Conservation (phyloP, 805 yeast species). For the Wickerhamomyces queroliae region DNA sequence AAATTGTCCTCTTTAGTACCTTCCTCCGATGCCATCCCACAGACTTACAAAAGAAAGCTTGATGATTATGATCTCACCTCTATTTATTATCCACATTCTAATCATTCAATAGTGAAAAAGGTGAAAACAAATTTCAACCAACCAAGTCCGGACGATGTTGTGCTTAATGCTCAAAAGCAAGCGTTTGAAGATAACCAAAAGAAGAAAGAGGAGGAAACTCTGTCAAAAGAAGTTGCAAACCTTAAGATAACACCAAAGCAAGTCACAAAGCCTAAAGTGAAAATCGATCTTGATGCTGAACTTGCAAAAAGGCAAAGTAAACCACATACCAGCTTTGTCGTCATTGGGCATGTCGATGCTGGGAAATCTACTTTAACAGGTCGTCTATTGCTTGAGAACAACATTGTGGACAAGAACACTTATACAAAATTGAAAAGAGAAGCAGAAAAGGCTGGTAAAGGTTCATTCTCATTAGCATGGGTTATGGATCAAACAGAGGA, state of each 20-base stretch:
- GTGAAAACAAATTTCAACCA: constrained; percentile 47
- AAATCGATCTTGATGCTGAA: constrained; percentile 22
- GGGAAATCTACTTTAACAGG: constrained; percentile 98
- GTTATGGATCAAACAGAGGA: constrained; percentile 93
- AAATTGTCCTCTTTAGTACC: constrained; percentile 1
- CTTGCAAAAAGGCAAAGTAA: constrained; percentile 71
- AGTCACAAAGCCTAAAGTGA: constrained; percentile 15
- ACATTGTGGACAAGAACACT: constrained; percentile 95
- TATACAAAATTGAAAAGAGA: constrained; percentile 96
- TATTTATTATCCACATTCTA: constrained; percentile 33
- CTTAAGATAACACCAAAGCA: constrained; percentile 16
- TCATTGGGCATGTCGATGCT: constrained; percentile 99
- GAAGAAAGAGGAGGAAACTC: constrained; percentile 13
- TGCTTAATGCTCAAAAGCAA: constrained; percentile 50
- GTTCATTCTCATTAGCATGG: constrained; percentile 98
- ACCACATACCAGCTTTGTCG: constrained; percentile 97
- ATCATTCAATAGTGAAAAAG: constrained; percentile 27
- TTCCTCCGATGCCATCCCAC: constrained; percentile 1
- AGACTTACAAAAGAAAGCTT: constrained; percentile 16
- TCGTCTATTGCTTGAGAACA: constrained; percentile 94
- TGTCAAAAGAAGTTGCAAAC: constrained; percentile 15
- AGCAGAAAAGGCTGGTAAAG: constrained; percentile 96
- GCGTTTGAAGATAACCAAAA: constrained; percentile 34
- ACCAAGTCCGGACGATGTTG: constrained; percentile 82
- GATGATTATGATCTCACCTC: constrained; percentile 23